A percentile compares a stretch with the other conserved stretches of the same genome.
phyloP scores from a whole-genome alignment of 331 rosid genomes.

The Cydonia oblonga region DNA sequence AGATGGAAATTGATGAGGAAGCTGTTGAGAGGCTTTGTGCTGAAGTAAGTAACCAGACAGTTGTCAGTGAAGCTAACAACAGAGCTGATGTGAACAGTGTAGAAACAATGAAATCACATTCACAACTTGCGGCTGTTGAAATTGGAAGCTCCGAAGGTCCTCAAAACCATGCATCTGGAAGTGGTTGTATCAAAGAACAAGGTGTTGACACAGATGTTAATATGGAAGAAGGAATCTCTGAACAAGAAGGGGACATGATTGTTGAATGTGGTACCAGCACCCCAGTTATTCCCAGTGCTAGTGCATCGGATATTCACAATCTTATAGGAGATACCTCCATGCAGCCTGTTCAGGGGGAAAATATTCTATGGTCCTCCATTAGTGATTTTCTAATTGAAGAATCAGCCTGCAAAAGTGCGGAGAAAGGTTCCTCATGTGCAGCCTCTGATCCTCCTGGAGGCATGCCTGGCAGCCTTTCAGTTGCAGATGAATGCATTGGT shows the following conservation, averaged over 20 bases:
- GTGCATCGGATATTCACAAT: slow-evolving; percentile 9
- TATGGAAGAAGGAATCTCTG: slow-evolving; percentile 41
- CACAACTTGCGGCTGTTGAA: slow-evolving; percentile 14
- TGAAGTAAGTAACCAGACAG: slow-evolving; percentile 33
- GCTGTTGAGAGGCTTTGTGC: slow-evolving; percentile 53
- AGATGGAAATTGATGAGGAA: slow-evolving; percentile 95
- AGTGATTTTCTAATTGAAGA: slow-evolving; percentile 30
- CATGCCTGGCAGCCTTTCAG: slow-evolving; percentile 27
- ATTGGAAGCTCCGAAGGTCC: slow-evolving; percentile 6
- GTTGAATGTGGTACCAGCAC: slow-evolving; percentile 14
- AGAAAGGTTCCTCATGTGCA: slow-evolving; percentile 16
- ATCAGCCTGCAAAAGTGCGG: slow-evolving; percentile 24
- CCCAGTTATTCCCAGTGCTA: slow-evolving; percentile 12
- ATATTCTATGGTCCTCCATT: slow-evolving; percentile 22
- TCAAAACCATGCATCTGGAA: neutral
- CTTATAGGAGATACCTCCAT: slow-evolving; percentile 12
- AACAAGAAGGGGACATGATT: slow-evolving; percentile 25
- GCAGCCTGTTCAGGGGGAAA: slow-evolving; percentile 17
- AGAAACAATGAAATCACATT: slow-evolving; percentile 7
- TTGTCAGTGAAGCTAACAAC: slow-evolving; percentile 11
- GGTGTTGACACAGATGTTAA: slow-evolving; percentile 28
- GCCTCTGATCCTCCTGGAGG: slow-evolving; percentile 26
- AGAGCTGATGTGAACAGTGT: neutral
- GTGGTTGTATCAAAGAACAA: slow-evolving; percentile 14
- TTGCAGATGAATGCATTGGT: slow-evolving; percentile 21